Percentiles rank a stretch among this genome's conserved stretches.
These are phyloP conservation scores for Ganoderma resinaceum DNA, from an alignment of 1,284 basidiomycete genomes.

Conservation along the genomic window DNA sequence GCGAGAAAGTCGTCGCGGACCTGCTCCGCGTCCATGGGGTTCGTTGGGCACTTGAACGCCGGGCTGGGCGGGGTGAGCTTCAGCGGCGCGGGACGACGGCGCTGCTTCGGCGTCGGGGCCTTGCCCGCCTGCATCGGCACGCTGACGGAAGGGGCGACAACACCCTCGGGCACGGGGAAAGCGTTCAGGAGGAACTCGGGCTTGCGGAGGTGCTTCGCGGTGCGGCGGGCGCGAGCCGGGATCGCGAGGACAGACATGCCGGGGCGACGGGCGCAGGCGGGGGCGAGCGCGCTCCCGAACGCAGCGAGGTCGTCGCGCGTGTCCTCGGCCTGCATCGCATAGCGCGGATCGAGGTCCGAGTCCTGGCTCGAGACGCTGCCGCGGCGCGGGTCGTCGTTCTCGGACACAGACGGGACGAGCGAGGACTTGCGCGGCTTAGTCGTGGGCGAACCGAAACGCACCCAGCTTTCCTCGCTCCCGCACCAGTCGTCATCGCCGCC, in stretches of 20 bases:
- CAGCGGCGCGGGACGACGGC: conserved; percentile 38
- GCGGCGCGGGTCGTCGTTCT: conserved; percentile 45
- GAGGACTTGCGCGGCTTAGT: conserved; percentile 24
- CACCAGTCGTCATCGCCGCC: conserved; percentile 38
- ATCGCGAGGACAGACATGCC: conserved; percentile 42
- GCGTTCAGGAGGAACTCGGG: conserved; percentile 42
- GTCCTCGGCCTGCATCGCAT: conserved; percentile 52
- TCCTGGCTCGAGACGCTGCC: conserved; percentile 56
- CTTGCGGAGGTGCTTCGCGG: conserved; percentile 43
- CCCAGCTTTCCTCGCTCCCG: conserved; percentile 37
- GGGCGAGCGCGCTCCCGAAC: conserved; percentile 37
- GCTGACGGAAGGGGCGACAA: conserved; percentile 9
- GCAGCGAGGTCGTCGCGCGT: conserved; percentile 43
- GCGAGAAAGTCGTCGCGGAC: conserved; percentile 39
- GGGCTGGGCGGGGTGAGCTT: conserved; percentile 39
- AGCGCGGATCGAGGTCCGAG: conserved; percentile 59
- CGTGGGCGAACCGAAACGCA: conserved; percentile 37
- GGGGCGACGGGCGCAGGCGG: conserved; percentile 36
- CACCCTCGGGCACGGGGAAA: conserved; percentile 38
- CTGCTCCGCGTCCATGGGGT: conserved; percentile 36
- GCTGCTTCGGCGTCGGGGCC: conserved; percentile 27
- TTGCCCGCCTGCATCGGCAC: background rate
- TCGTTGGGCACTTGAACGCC: conserved; percentile 38
- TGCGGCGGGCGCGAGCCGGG: conserved; percentile 41
- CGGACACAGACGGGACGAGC: conserved; percentile 8